Evolutionary conservation across 2,329 filamentous ascomycete genomes (phyloP), one percentile per base, ranked within the genome.

Genomic region (Aspergillus luchuensis): DNA sequence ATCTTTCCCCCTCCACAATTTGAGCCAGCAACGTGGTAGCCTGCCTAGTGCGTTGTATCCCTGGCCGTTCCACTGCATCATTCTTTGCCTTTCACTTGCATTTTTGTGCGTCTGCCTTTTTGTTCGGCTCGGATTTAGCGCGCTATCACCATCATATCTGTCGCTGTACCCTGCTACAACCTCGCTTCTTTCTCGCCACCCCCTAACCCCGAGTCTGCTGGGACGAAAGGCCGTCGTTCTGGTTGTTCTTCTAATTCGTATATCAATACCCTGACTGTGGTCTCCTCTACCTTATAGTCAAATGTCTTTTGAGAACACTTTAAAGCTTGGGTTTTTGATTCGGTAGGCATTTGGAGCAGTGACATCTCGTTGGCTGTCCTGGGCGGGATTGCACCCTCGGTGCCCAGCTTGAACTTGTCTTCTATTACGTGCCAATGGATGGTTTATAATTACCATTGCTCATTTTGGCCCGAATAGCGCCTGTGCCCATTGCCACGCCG

Each of bases 1-100:
- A 50, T 57, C 49, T 21, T 47, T 11, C 48, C 25, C 49, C 54
- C 53, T 60, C 55, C 54, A 52, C 51, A 43, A 17, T 43, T 25
- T 58, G 56, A 62, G 61, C 58, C 59, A 57, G 52, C 50, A 67
- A 63, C 63, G 57, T 64, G 61, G 59, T 58, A 52, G 55, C 53
- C 64, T 41, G 58, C 51, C 52, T 59, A 66, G 51, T 59, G 60
- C 57, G 23, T 43, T 47, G 38, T 55, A 43, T 55, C 59, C 55
- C 53, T 57, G 25, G 61, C 57, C 49, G 45, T 47, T 66, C 59
- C 57, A 63, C 64, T 67, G 64, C 66, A 67, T 59, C 25, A 50
- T 57, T 53, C 49, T 50, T 54, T 43, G 51, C 58, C 57, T 53
- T 60, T 59, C 38, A 54, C 53, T 45, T 65, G 64, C 64, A 62